phyloP scores from a whole-genome alignment of 257 asterid species.

The Prunella vulgaris region DNA sequence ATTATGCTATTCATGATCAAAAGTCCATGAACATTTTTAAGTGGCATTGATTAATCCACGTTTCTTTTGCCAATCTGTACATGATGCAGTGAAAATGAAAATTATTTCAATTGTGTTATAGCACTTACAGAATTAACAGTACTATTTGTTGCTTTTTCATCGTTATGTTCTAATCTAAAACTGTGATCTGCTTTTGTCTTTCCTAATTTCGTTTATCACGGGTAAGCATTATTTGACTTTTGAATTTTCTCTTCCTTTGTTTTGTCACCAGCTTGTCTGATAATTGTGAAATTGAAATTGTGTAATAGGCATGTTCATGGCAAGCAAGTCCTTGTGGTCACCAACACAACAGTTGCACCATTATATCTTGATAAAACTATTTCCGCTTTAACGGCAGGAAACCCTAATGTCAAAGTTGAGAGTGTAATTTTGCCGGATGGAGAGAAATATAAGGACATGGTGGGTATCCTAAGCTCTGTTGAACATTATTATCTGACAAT shows the following conservation, averaged over 20 bases:
- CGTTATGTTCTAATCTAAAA: background rate
- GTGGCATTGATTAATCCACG: background rate
- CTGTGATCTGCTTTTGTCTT: background rate
- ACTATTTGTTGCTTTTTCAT: background rate
- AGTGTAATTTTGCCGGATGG: slow-evolving; percentile 95
- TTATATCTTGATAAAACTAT: slow-evolving; percentile 81
- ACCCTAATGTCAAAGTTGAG: slow-evolving; percentile 73
- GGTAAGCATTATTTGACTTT: background rate
- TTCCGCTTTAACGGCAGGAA: slow-evolving; percentile 74
- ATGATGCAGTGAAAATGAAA: background rate
- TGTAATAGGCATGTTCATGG: slow-evolving; percentile 85
- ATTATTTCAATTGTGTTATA: background rate
- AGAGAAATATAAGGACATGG: slow-evolving; percentile 88
- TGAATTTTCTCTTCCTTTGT: background rate
- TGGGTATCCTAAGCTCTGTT: slow-evolving; percentile 27
- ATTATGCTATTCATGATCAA: background rate
- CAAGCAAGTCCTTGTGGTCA: slow-evolving; percentile 89
- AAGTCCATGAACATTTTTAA: background rate
- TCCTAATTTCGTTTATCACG: background rate
- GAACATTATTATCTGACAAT: background rate
- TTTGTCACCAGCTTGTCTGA: slow-evolving; percentile 3
- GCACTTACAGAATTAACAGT: background rate
- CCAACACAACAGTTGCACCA: slow-evolving; percentile 88
- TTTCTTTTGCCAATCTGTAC: background rate
- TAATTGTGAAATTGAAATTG: slow-evolving; percentile 14